Conservation (phyloP, 352 stramenopile genomes). For the Pythium pyrilobum region DNA sequence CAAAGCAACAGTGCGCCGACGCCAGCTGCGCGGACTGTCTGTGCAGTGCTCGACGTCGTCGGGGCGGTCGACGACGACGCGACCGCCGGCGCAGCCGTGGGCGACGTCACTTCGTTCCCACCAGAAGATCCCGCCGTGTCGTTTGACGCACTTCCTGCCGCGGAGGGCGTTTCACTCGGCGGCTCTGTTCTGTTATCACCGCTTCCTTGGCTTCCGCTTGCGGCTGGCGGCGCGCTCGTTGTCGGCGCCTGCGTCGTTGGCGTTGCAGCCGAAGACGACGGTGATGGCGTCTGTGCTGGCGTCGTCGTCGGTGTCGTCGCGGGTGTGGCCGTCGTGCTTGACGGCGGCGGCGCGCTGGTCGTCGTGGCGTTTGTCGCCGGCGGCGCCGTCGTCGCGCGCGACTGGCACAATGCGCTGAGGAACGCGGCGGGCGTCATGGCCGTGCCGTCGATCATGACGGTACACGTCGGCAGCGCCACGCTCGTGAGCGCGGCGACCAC, state of each 20-base stretch:
- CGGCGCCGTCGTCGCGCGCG: background rate
- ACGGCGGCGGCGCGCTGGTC: background rate
- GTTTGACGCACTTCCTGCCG: no score
- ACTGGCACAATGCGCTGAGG: conserved; percentile 22
- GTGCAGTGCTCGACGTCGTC: no score
- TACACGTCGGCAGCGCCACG: conserved; percentile 19
- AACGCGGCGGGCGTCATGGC: conserved; percentile 17
- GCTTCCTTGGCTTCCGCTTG: no score
- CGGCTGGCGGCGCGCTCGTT: background rate
- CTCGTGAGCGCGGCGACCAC: conserved; percentile 16
- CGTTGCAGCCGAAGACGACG: background rate
- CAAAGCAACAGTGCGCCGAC: no score
- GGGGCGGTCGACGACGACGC: no score
- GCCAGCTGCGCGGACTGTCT: no score
- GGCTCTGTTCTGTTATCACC: no score
- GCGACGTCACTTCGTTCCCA: no score
- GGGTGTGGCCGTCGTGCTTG: background rate
- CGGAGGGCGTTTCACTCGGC: no score
- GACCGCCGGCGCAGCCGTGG: no score
- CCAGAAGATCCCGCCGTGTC: no score
- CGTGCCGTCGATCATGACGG: conserved; percentile 13
- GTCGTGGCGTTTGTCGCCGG: background rate
- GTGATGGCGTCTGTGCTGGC: background rate
- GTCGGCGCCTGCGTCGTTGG: background rate
- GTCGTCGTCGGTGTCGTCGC: background rate